Conservation (phyloP, 2,329 filamentous ascomycete species). For the Aureobasidium sp. region DNA sequence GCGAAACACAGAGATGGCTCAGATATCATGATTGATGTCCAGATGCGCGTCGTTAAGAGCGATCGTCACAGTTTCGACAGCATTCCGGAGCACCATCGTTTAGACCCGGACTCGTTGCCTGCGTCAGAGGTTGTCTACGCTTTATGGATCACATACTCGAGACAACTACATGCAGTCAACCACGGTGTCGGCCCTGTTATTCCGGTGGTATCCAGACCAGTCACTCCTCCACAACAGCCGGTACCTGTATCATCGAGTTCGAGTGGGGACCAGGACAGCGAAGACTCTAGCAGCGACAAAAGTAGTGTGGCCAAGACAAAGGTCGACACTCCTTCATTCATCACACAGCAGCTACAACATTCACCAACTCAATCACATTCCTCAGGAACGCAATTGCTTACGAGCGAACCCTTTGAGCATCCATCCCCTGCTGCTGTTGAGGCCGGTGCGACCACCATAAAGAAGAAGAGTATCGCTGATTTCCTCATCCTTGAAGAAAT, state of each 20-base stretch:
- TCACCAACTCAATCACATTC: conserved; percentile 37
- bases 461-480: conserved; percentile 79
- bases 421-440: conserved; percentile 28
- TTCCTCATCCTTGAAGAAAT: conserved; percentile 94
- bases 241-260: conserved; percentile 58
- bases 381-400: conserved; percentile 35
- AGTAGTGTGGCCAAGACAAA: neutral
- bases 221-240: conserved; percentile 69
- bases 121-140: conserved; percentile 81
- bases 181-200: conserved; percentile 55
- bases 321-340: neutral
- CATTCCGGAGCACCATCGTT: conserved; percentile 49
- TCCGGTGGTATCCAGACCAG: conserved; percentile 51
- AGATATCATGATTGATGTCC: conserved; percentile 87
- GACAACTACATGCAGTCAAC: conserved; percentile 74
- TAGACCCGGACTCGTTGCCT: conserved; percentile 36
- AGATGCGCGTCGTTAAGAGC: conserved; percentile 92
- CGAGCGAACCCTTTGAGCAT: conserved; percentile 31
- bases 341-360: neutral
- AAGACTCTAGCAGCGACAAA: conserved; percentile 5
- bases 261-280: conserved; percentile 28
- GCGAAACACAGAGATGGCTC: conserved; percentile 86
- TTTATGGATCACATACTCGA: conserved; percentile 93
- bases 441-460: conserved; percentile 24
- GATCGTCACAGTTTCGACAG: conserved; percentile 58